Conservation (phyloP, 805 yeast species). For the Nakazawaea ishiwadae region DNA sequence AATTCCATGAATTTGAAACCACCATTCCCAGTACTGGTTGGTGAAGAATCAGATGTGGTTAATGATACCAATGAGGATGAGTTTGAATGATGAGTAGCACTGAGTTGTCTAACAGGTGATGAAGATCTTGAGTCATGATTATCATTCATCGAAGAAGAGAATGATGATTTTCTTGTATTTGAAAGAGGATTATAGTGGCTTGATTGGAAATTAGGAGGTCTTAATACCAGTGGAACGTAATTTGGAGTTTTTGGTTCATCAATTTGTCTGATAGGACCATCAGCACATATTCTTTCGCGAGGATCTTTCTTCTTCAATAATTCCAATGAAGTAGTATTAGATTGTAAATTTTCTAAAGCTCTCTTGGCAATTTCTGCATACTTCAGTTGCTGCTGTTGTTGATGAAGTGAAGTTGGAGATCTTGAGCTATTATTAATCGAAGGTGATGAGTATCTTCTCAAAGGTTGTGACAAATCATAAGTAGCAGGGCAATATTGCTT, state of each 20-base stretch:
- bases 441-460: slow-evolving; percentile 30
- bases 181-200: not conserved
- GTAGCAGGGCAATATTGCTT: slow-evolving; percentile 39
- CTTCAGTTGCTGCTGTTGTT: not conserved
- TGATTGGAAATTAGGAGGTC: slow-evolving; percentile 27
- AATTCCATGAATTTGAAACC: slow-evolving; percentile 33
- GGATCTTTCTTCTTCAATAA: slow-evolving; percentile 9
- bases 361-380: slow-evolving; percentile 8
- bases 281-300: slow-evolving; percentile 12
- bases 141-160: slow-evolving; percentile 7
- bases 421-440: slow-evolving; percentile 3
- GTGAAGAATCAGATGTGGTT: not conserved
- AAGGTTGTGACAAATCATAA: slow-evolving; percentile 38
- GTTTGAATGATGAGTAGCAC: too few relatives aligned
- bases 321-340: slow-evolving; percentile 17
- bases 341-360: slow-evolving; percentile 20
- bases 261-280: slow-evolving; percentile 32
- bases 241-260: slow-evolving; percentile 43
- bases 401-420: not conserved
- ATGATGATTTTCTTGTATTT: slow-evolving; percentile 2
- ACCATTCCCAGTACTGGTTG: too few relatives aligned
- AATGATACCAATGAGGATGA: too few relatives aligned
- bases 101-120: not conserved
- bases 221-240: slow-evolving; percentile 47
- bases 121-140: slow-evolving; percentile 1